Evolutionary conservation across 1,284 basidiomycete species (phyloP).

Genomic region (Malassezia japonica): DNA sequence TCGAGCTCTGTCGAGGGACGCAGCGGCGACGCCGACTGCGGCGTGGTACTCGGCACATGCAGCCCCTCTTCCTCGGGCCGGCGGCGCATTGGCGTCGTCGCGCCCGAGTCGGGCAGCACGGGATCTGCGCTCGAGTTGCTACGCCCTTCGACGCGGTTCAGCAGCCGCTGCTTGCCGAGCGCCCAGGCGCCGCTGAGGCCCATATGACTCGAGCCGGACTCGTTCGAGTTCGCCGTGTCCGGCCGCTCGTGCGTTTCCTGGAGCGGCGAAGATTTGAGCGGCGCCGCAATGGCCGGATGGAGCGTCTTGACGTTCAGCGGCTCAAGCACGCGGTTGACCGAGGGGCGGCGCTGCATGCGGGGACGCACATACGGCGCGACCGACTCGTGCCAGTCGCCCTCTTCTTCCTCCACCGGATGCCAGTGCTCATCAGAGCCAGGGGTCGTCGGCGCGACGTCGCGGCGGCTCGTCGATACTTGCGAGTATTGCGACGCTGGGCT

Average conservation of each 20-base stretch:
- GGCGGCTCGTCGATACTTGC: not conserved
- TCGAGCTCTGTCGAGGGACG: not conserved
- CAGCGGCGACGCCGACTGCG: slow-evolving; percentile 1
- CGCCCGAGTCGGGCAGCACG: not conserved
- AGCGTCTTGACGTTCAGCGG: slow-evolving; percentile 7
- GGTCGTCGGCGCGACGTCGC: not conserved
- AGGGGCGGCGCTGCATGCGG: not conserved
- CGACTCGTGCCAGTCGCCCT: not conserved
- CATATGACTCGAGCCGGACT: not conserved
- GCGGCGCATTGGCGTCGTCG: not conserved
- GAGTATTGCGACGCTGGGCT: slow-evolving; percentile 1
- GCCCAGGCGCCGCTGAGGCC: not conserved
- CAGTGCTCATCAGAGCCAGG: not conserved
- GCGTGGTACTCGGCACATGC: not conserved
- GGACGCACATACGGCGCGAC: not conserved
- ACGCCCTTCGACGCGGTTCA: not conserved
- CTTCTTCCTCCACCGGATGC: not conserved
- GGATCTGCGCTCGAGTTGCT: not conserved
- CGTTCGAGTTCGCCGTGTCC: not conserved
- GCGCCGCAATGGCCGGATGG: not conserved
- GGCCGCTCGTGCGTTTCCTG: not conserved
- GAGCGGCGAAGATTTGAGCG: not conserved
- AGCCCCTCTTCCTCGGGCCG: not conserved
- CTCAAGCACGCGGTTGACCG: slow-evolving; percentile 5
- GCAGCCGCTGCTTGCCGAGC: not conserved